Percentiles rank a stretch among this genome's conserved stretches.
These are phyloP conservation scores for Ceratocystis alfenasii DNA, from an alignment of 2,329 filamentous ascomycete genomes.

Conservation along the genomic window DNA sequence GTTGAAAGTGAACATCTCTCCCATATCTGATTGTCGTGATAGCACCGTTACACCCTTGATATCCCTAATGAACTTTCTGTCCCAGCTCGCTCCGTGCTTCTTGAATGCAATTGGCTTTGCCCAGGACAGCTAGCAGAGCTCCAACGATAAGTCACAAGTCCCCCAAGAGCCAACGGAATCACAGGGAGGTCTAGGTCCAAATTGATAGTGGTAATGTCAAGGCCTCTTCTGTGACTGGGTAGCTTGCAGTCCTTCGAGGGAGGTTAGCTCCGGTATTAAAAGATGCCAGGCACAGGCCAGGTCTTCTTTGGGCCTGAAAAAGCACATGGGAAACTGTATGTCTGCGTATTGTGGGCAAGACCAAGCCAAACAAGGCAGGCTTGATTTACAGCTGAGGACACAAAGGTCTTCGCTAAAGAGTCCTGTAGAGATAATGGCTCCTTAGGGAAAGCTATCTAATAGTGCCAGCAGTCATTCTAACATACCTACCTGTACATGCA, in stretches of 20 bases:
- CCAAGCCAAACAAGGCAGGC: neutral
- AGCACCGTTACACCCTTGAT: neutral
- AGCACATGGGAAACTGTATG: neutral
- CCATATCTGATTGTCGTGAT: neutral
- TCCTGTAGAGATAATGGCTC: neutral
- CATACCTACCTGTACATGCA: neutral
- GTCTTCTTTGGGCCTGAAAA: neutral
- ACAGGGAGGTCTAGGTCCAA: neutral
- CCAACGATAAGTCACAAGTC: neutral
- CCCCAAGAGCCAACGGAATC: neutral
- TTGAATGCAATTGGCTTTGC: neutral
- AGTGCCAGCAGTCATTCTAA: neutral
- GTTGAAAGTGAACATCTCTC: neutral
- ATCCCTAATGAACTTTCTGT: neutral
- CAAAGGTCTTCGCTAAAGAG: slow-evolving; percentile 3
- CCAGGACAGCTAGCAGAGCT: neutral
- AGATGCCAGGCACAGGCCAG: neutral
- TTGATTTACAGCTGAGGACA: neutral
- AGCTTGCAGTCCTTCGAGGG: neutral
- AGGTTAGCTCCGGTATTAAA: neutral
- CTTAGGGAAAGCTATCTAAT: neutral
- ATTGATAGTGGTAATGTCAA: neutral
- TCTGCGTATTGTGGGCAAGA: neutral
- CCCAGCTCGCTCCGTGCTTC: neutral
- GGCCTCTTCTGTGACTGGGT: neutral